Evolutionary conservation across 2,329 filamentous ascomycete species (phyloP), one percentile per base, ranked within the genome.

Genomic region (Colletotrichum liriopes): DNA sequence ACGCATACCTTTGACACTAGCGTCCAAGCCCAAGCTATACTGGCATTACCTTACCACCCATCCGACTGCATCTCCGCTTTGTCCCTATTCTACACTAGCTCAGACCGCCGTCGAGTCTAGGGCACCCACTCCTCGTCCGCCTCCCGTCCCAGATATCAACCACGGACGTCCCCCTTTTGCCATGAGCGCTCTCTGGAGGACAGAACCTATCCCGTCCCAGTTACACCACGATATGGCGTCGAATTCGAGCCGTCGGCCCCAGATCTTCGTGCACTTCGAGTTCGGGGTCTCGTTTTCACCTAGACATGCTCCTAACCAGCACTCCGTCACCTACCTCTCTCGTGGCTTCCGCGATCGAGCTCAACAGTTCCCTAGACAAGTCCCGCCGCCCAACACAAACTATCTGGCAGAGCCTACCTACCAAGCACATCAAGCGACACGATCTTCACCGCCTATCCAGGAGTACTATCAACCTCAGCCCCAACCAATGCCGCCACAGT

Each of bases 231-330:
- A 67, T 71, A 77, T 72, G 75, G 77, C 79, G 71, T 75, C 75
- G 59, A 75, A 71, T 73, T 68, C 74, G 51, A 71, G 79, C 29
- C 77, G 78, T 32, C 81, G 80, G 37, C 85, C 84, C 37, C 84
- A 86, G 70, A 79, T 89, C 65, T 88, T 87, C 70, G 78, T 89
- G 12, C 84, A 87, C 66, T 78, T 89, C 71, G 86, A 88, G 76
- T 86, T 88, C 71, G 86, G 87, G 39, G 78, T 89, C 32, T 87
- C 86, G 0, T 88, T 85, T 83, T 82, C 83, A 35, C 81, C 81
- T n/a, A 82, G 82, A 49, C 81, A 85, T 67, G 71, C 82, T 16
- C 81, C 84, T 16, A 85, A 83, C 70, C 83, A 79, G 63, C 85
- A 86, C 71, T 83, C 84, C 37, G 72, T 87, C 72, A 85, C 85